Base-by-base conservation (phyloP, 129 eudicot species). In the Logfia minima region DNA sequence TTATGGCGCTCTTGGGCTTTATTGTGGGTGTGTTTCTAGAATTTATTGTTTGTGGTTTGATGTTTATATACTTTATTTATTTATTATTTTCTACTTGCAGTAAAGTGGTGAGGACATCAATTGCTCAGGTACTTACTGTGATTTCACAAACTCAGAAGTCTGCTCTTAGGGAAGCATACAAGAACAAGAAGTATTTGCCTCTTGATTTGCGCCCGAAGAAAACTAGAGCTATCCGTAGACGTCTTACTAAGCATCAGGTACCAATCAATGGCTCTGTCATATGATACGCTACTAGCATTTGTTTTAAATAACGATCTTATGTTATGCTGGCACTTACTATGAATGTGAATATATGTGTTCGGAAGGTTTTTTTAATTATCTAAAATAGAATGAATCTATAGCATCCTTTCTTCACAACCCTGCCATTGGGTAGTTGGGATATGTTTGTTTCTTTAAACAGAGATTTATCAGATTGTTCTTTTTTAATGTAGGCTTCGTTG, bases 161-260 rank as follows among this genome's bases (percentile, higher is more conserved):
- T 64, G 88, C 88, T 23, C 82, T 86, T 53, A 86, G 90, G 83
- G 90, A 89, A 62, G 94, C 77, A 3, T 89, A 89, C 89, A 89
- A 89, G 85, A 86, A 86, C 61, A 89, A 86, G 87, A 89, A 86
- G 72, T 81, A 77, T n/a, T 5, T 89, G 83, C 93, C 93, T 52
- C 87, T 88, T 62, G 90, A 87, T 78, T 77, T 86, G 78, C 88
- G 88, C 19, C 88, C 88, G 31, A 85, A 85, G 86, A 85, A 85
- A 82, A 85, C 88, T 29, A 78, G 88, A 82, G 88, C 88, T 68
- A 85, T 85, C 23, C 96, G 92, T 37, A 83, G 82, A 67, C 92
- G 92, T 67, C 83, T 90, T 14, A 87, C 92, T 79, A 87, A 90
- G 79, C 96, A 90, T 63, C 92, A 85, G 88, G 96, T 85, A 82